Evolutionary conservation across 805 yeast genomes (phyloP), one percentile per base, ranked within the genome.

Genomic region (Candida tibetensis): DNA sequence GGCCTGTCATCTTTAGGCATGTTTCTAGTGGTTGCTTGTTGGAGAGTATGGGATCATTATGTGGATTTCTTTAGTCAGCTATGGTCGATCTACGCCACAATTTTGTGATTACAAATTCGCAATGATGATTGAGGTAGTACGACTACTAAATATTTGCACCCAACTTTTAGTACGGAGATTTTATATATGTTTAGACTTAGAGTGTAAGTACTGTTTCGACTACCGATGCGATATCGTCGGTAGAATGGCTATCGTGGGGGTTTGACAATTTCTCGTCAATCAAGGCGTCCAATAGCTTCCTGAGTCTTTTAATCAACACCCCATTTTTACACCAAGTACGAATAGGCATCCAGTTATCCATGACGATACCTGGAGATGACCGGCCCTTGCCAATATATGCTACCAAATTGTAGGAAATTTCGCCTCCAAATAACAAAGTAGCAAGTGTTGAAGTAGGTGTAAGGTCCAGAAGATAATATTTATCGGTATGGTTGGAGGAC

Each of bases 271-370:
- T 79, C 16, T 70, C 72, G 30, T 76, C 82, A 39, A 91, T 75
- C 0, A 85, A 77, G 14, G 71, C 65, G 53, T 89, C 95, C 22
- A 91, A 59, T 32, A 87, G 56, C 8, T 62, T 53, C 49, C 95
- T 67, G 39, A 91, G 62, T 41, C 82, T 78, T 41, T 85, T 84
- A 21, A 90, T 73, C 32, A 91, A 64, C 2, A 91, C 95, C 1
- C 90, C 98, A 51, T 90, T 87, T 47, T 93, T 85, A 46, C 95
- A 84, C 97, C 97, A 91, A 1, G 96, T 87, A 44, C 86, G 72
- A 9, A 91, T 72, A 0, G 96, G 95, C 23, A 87, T 62, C 97
- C 98, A 90, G n/a, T 74, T 73, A 48, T 87, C 96, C 39, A 91
- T 64, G 6, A 88, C 79, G 25, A 93, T 76, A 16, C 97, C 97